These are phyloP conservation scores for Micractinium conductrix DNA, from an alignment of 139 green algal species.

Conservation along the genomic window DNA sequence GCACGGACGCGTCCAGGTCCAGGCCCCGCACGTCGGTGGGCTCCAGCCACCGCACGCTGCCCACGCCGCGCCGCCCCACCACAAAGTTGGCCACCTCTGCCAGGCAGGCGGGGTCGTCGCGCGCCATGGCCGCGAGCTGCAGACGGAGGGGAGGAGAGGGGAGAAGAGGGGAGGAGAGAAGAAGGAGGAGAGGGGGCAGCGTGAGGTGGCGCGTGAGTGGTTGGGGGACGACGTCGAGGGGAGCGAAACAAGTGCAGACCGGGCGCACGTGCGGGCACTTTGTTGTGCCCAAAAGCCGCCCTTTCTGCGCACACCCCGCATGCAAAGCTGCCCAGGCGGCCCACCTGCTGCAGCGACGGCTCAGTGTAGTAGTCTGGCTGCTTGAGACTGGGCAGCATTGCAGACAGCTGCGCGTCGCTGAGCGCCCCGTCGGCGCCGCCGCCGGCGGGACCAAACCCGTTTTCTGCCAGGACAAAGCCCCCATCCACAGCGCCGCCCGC, in stretches of 20 bases:
- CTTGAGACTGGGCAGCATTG: slow-evolving; percentile 41
- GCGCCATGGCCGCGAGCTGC: slow-evolving; percentile 71
- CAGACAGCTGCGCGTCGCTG: slow-evolving; percentile 35
- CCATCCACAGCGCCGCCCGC: neutral
- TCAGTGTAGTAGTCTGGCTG: slow-evolving; percentile 69
- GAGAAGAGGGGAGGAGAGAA: neutral
- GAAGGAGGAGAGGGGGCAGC: neutral
- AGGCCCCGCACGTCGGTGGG: slow-evolving; percentile 81
- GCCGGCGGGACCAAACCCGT: slow-evolving; percentile 4
- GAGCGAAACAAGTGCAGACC: no score
- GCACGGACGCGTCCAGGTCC: slow-evolving; percentile 75
- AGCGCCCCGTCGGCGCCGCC: slow-evolving; percentile 13
- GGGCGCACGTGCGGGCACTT: no score
- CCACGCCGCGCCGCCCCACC: slow-evolving; percentile 69
- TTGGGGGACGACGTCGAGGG: neutral
- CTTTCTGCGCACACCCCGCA: no score
- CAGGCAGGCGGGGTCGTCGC: slow-evolving; percentile 57
- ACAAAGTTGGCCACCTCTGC: slow-evolving; percentile 70
- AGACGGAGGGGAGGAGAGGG: neutral
- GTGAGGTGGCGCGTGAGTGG: neutral
- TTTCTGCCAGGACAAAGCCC: neutral
- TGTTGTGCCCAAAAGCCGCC: no score
- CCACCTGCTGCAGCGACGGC: slow-evolving; percentile 50
- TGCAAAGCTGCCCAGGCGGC: neutral
- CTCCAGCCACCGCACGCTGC: slow-evolving; percentile 80